A percentile compares a stretch with the other conserved stretches of the same genome.
These are phyloP conservation scores for Cryphonectria naterciae DNA, from an alignment of 2,329 filamentous ascomycete species.

Conservation along the genomic window DNA sequence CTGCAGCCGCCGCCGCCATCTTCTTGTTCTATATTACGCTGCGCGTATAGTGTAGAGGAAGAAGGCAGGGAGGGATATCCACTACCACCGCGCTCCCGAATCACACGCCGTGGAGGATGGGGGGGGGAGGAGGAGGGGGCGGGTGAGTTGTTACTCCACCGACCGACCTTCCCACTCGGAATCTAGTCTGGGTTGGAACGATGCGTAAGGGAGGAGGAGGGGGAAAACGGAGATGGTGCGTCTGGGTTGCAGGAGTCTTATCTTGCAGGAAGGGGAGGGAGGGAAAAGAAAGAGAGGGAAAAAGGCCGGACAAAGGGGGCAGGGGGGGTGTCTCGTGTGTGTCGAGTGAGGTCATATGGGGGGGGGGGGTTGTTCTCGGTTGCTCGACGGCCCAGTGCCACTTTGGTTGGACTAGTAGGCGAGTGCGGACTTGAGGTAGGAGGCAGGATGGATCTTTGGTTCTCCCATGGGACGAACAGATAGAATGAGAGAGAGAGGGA, in stretches of 20 bases:
- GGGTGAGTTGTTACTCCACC: not conserved
- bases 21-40: not conserved
- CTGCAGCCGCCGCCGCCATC: not conserved
- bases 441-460: not conserved
- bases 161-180: conserved; percentile 7
- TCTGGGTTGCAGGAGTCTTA: conserved; percentile 5
- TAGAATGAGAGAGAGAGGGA: not conserved
- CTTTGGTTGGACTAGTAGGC: not conserved
- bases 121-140: no score
- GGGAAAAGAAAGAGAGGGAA: not conserved
- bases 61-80: not conserved
- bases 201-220: not conserved
- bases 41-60: no score
- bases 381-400: not conserved
- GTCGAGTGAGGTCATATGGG: not conserved
- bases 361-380: not conserved
- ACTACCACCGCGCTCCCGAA: not conserved
- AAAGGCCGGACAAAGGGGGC: no score
- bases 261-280: not conserved
- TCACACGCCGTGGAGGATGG: not conserved
- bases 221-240: not conserved
- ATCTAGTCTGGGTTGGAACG: not conserved
- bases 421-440: not conserved
- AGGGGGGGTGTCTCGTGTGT: not conserved
- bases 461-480: not conserved